Base-by-base conservation (phyloP, 768 basidiomycete genomes). In the Austroboletus eburneus region DNA sequence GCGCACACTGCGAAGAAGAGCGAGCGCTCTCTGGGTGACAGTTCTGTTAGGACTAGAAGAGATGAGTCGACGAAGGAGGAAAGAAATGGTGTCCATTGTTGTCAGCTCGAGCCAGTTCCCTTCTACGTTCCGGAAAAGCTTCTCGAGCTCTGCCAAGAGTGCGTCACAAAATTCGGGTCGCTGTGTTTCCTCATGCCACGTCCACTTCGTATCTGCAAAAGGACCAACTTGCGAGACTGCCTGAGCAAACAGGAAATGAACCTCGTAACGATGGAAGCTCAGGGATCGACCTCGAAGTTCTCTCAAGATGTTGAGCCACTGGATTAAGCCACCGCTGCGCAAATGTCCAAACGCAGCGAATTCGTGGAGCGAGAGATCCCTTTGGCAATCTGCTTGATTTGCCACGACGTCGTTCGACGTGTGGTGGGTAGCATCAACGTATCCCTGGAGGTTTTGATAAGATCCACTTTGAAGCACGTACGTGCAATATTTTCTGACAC, bases 61-160 rank as follows among this genome's bases (percentile, higher is more conserved):
- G 18, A 72, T 52, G 6, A 75, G 47, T 17, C 74, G 70, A 52
- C 45, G 48, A 5, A 54, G 52, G 5, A 74, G 49, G 22, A 61
- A 41, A 29, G 62, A 59, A 18, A 67, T 58, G 32, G 61, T 70
- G 46, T 59, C 45, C 46, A 69, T 53, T 1, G 64, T 49, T 23
- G 54, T 37, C 4, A 52, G 45, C 45, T 66, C 56, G 33, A 62
- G 56, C 74, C n/a, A 35, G 34, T 18, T 18, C 5, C n/a, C 17
- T 18, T 18, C 34, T 4, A 35, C 16, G 10, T 35, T 75, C 34
- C 7, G n/a, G 3, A 35, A 10, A 7, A 35, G n/a, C 16, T 35
- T 18, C 17, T n/a, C 34, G 7, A 35, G 34, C 17, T 35, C 34
- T n/a, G 5, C 17, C 17, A 35, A 17, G 18, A 35, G 16, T 4